Evolutionary conservation across 129 eudicot species (phyloP).

Genomic region (Dittrichia graveolens): DNA sequence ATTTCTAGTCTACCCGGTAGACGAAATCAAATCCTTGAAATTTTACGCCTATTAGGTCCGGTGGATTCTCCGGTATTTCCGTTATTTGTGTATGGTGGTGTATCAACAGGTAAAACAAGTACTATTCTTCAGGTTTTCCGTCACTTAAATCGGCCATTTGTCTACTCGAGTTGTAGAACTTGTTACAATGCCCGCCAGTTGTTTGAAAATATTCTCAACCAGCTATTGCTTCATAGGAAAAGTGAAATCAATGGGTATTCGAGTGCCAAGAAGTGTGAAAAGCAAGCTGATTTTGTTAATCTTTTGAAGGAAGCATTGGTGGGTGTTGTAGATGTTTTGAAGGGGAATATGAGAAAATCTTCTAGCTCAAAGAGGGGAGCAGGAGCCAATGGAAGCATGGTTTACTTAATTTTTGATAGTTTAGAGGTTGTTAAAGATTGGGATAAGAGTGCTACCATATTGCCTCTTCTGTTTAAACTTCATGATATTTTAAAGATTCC

Average conservation of each 20-base stretch:
- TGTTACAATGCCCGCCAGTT: constrained; percentile 58
- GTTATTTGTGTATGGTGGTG: constrained; percentile 61
- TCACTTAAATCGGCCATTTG: constrained; percentile 60
- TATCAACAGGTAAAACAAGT: constrained; percentile 67
- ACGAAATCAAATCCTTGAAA: constrained; percentile 48
- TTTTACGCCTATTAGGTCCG: constrained; percentile 56
- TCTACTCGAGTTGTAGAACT: constrained; percentile 56
- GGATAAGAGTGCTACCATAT: constrained; percentile 72
- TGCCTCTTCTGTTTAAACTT: constrained; percentile 80
- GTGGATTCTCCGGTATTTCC: constrained; percentile 54
- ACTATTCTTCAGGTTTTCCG: constrained; percentile 46
- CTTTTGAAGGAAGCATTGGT: constrained; percentile 17
- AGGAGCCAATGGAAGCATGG: constrained; percentile 55
- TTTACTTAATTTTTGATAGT: constrained; percentile 78
- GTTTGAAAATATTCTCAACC: constrained; percentile 66
- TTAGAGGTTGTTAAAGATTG: constrained; percentile 78
- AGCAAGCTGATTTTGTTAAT: constrained; percentile 66
- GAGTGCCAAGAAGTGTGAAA: constrained; percentile 67
- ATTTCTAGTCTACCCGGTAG: constrained; percentile 65
- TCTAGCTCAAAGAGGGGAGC: neutral
- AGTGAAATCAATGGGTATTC: constrained; percentile 45
- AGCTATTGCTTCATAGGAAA: constrained; percentile 58
- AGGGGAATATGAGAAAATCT: neutral
- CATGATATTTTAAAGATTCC: constrained; percentile 62
- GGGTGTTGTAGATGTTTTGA: neutral